Conservation (phyloP, 192 early-diverging fungal genomes). For the Podila clonocystis region DNA sequence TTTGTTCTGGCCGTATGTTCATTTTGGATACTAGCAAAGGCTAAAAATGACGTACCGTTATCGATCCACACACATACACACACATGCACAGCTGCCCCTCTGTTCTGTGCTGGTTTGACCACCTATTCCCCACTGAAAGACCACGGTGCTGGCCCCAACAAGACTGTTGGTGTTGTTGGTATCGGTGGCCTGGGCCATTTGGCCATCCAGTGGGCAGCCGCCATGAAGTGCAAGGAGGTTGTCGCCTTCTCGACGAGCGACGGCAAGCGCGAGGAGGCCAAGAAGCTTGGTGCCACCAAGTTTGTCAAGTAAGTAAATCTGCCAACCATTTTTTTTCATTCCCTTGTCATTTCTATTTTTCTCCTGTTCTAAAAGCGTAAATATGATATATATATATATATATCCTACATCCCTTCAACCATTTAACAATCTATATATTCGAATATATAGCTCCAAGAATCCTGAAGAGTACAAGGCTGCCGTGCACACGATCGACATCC, state of each 20-base stretch:
- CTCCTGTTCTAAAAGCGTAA: no score
- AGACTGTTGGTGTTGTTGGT: constrained; percentile 69
- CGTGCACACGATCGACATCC: constrained; percentile 31
- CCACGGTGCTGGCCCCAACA: constrained; percentile 54
- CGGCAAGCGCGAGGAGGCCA: constrained; percentile 65
- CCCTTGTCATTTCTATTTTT: no score
- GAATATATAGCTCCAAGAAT: constrained; percentile 13
- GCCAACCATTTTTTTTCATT: no score
- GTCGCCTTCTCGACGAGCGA: constrained; percentile 64
- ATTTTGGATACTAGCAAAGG: constrained; percentile 4
- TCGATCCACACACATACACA: background rate
- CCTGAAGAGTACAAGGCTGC: constrained; percentile 26
- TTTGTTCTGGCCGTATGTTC: constrained; percentile 58
- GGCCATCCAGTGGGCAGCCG: constrained; percentile 71
- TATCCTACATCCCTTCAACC: no score
- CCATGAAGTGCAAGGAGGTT: constrained; percentile 61
- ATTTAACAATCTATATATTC: no score
- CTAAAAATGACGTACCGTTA: background rate
- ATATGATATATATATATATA: no score
- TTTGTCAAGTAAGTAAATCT: constrained; percentile 41
- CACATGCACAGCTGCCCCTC: constrained; percentile 77
- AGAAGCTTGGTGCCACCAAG: constrained; percentile 66
- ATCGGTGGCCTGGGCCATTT: constrained; percentile 79
- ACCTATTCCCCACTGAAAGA: constrained; percentile 67
- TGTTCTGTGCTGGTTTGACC: constrained; percentile 88